Base-by-base conservation (phyloP, 1,284 basidiomycete genomes). In the Albatrellus sp. region DNA sequence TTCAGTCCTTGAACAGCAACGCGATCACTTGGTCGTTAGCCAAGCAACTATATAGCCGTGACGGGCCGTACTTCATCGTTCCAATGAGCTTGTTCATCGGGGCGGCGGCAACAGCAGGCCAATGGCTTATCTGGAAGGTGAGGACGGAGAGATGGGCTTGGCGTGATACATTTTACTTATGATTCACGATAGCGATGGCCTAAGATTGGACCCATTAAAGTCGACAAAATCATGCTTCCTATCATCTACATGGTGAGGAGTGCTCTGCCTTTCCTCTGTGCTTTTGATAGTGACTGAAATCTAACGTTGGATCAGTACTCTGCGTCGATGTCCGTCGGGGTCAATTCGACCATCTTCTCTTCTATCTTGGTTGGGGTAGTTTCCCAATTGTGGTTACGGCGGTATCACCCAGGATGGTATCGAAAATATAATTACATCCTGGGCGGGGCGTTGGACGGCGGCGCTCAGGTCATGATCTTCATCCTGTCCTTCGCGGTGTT, bases 371-470 rank as follows among this genome's bases (percentile, higher is more conserved):
- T 77, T 37, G 79, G 77, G 0, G 45, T 79, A 33, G 55, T 71
- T 13, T 77, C 75, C 3, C 77, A 81, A 53, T 55, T 73, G 2
- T 79, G 72, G 69, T 54, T 79, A n/a, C 62, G 77, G 43, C 65
- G 60, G 38, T 70, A 73, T 46, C 70, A 77, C 49, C 77, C 77
- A 2, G 55, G 62, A 12, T 55, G 66, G 68, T 79, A 75, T 58
- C 60, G 68, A 54, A 74, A 77, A 56, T 80, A 80, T 61, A 83
- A 81, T 59, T 83, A 79, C 54, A 68, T 85, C 45, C 61, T 82
- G 1, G 76, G 75, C 8, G 79, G 76, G 24, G 80, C 76, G 2
- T 59, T 80, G 32, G 80, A 83, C 53, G 80, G 80, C 32, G 80
- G 80, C 12, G 73, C 76, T 6, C 77, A 82, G 54, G 66, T 77